phyloP scores from a whole-genome alignment of 805 yeast species.

The Vanderwaltozyma verrucispora region DNA sequence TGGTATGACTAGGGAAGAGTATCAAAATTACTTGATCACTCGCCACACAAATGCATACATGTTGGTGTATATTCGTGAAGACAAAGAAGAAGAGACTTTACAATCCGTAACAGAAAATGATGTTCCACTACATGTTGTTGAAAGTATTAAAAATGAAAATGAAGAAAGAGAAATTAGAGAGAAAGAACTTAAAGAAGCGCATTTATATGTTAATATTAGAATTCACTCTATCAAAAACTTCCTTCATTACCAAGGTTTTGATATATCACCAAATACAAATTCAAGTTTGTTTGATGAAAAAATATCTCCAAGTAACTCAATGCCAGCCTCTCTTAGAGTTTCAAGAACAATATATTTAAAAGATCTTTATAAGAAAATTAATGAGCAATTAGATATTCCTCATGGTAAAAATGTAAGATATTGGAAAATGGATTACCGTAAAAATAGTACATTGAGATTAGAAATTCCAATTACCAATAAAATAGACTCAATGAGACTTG shows the following conservation, averaged over 20 bases:
- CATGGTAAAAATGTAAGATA: constrained; percentile 37
- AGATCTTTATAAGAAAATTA: constrained; percentile 41
- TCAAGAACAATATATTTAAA: constrained; percentile 45
- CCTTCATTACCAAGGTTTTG: constrained; percentile 58
- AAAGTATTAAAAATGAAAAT: constrained; percentile 52
- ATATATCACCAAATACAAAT: constrained; percentile 55
- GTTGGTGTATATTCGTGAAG: constrained; percentile 82
- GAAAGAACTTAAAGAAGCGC: constrained; percentile 63
- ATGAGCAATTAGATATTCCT: constrained; percentile 33
- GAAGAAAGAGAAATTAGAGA: constrained; percentile 43
- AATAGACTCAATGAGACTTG: constrained; percentile 31
- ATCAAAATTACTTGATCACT: constrained; percentile 52
- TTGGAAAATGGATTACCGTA: constrained; percentile 57
- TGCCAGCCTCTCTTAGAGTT: constrained; percentile 41
- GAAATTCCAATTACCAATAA: constrained; percentile 31
- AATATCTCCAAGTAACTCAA: constrained; percentile 34
- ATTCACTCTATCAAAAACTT: constrained; percentile 47
- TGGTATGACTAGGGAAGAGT: constrained; percentile 46
- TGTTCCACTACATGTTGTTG: constrained; percentile 60
- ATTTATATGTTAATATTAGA: constrained; percentile 46
- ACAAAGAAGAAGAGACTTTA: constrained; percentile 45
- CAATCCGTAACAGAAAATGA: constrained; percentile 44
- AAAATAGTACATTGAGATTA: constrained; percentile 62
- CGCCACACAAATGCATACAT: constrained; percentile 93
- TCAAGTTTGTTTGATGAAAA: constrained; percentile 39